Conservation (phyloP, 345 rosid genomes). For the Psidium guajava region DNA sequence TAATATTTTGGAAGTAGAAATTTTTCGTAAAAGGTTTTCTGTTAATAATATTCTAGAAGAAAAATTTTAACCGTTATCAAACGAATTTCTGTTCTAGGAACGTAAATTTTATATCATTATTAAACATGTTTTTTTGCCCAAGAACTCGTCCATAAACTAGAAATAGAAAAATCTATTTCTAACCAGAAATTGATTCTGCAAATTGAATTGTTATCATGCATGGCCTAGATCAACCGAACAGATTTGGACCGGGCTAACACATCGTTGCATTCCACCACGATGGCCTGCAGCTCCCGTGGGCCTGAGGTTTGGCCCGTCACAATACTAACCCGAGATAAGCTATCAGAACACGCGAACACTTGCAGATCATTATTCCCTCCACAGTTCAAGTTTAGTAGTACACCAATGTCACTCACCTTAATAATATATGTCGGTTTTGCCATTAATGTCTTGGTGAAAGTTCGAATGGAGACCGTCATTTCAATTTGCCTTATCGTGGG, state of each 20-base stretch:
- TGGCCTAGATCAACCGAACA: background rate
- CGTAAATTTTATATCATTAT: no score
- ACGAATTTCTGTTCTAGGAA: no score
- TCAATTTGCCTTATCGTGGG: background rate
- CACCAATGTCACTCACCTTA: background rate
- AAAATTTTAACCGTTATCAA: no score
- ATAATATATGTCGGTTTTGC: background rate
- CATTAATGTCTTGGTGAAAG: background rate
- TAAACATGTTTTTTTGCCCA: no score
- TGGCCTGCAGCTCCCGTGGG: background rate
- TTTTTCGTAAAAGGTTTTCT: no score
- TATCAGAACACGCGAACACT: background rate
- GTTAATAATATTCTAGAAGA: no score
- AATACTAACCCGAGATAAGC: background rate
- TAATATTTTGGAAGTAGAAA: no score
- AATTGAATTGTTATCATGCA: no score
- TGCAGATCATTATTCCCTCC: no score
- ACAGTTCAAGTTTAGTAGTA: background rate
- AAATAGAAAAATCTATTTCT: no score
- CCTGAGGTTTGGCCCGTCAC: background rate
- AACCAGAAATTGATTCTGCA: no score
- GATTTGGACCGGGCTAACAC: background rate
- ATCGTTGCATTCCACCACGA: background rate
- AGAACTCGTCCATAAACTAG: no score
- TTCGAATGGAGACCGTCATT: background rate